These are phyloP conservation scores for Mortierella sp. DNA, from an alignment of 371 early-diverging fungal species.

Conservation along the genomic window DNA sequence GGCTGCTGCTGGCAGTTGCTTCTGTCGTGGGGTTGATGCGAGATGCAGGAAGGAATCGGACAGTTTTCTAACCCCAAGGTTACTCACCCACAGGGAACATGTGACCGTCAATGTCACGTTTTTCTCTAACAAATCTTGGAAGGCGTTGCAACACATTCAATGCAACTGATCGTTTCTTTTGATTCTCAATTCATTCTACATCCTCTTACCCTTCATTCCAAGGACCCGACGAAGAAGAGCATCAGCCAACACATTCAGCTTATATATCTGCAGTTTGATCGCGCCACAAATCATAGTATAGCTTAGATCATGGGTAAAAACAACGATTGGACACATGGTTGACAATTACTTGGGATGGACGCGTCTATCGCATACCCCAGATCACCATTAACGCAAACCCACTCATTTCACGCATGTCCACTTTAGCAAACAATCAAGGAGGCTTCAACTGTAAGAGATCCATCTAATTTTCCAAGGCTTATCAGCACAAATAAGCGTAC, in stretches of 20 bases:
- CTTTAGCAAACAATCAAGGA: constrained; percentile 34
- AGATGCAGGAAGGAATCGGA: constrained; percentile 3
- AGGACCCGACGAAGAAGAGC: no score
- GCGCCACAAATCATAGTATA: background rate
- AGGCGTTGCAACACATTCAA: background rate
- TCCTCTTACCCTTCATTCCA: no score
- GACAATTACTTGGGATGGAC: background rate
- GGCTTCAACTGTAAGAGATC: constrained; percentile 32
- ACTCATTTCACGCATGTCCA: background rate
- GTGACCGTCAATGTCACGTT: background rate
- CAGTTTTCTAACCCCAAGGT: no score
- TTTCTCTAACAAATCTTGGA: background rate
- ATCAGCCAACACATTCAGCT: background rate
- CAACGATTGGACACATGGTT: constrained; percentile 12
- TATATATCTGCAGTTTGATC: background rate
- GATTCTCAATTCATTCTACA: background rate
- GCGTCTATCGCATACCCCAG: constrained; percentile 1
- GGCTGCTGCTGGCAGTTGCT: background rate
- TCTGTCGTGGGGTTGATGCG: background rate
- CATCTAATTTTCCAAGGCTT: background rate
- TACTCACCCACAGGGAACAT: no score
- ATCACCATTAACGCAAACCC: constrained; percentile 7
- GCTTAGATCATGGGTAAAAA: constrained; percentile 23
- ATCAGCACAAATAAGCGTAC: background rate
- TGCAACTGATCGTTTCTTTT: background rate